Conservation (phyloP, 345 rosid species). For the Murraya paniculata region DNA sequence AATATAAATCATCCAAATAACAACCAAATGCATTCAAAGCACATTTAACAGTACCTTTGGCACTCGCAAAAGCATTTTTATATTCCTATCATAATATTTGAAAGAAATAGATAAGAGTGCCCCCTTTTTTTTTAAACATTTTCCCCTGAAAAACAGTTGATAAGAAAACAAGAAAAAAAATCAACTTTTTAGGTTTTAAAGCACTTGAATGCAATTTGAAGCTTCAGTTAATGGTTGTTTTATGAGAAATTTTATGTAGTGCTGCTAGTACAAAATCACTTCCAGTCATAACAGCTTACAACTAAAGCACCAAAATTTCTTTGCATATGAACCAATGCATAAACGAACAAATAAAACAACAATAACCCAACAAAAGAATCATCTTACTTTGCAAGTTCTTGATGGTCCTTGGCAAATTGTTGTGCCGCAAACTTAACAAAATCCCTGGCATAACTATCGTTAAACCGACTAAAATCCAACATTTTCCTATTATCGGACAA, state of each 20-base stretch:
- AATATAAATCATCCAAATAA: neutral
- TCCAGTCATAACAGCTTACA: neutral
- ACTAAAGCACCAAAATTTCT: neutral
- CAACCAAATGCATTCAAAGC: neutral
- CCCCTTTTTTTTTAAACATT: no score
- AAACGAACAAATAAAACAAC: neutral
- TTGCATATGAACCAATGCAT: neutral
- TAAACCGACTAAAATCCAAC: slow-evolving; percentile 49
- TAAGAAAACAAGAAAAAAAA: neutral
- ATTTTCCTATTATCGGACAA: slow-evolving; percentile 22
- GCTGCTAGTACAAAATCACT: neutral
- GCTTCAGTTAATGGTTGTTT: neutral
- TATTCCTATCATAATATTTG: neutral
- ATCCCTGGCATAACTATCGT: slow-evolving; percentile 52
- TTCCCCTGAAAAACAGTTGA: neutral
- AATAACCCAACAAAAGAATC: neutral
- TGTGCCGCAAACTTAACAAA: slow-evolving; percentile 55
- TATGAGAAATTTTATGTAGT: neutral
- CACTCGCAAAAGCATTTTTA: neutral
- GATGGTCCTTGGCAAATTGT: slow-evolving; percentile 63
- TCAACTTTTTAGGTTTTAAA: neutral
- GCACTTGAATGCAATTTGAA: neutral
- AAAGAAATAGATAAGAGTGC: neutral
- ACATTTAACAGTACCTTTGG: neutral
- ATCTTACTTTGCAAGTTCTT: slow-evolving; percentile 74